Evolutionary conservation across 352 stramenopile species (phyloP), one percentile per base, ranked within the genome.

Genomic region (Phytopythium delawarense): DNA sequence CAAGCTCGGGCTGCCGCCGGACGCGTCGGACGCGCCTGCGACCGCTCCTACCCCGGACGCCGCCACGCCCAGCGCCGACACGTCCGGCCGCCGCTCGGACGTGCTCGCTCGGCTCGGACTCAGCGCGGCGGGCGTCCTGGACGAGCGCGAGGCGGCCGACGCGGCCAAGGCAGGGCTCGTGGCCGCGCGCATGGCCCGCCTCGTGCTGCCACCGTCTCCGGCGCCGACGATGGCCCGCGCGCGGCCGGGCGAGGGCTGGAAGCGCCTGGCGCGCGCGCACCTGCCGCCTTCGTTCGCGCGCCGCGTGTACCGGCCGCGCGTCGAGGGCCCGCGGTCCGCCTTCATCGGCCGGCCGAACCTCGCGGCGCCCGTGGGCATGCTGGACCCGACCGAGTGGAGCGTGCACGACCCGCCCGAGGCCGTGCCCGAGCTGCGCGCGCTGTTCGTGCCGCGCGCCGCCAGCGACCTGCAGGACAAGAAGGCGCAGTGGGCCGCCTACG

Each of bases 291-390:
- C 78, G 58, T 93, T 93, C 59, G 84, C 78, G 48, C 73, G 78
- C 12, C 78, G 51, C 21, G 81, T 89, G 59, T 91, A 91, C 48
- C 59, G 48, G 7, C 49, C 71, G 15, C 81, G 78, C 51, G 89
- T 80, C 0, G 78, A 88, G 40, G 75, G 74, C 0, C 81, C 81
- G n/a, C 74, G 76, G 12, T 88, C 81, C 15, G 65, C 59, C 20
- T 90, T 87, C 44, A 75, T 90, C 40, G 87, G 86, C 62, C 81
- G 86, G 58, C 64, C 81, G 2, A 94, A 94, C 70, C 53, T 77
- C 30, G 66, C 85, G 48, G 75, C 75, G 18, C 76, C 80, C 25
- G 74, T 91, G 30, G 85, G 85, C 4, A 86, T 92, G 72, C 74
- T 92, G 28, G 81, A 92, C 56, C 80, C 81, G 0, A 66, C 71